Evolutionary conservation across 2,329 filamentous ascomycete species (phyloP).

Genomic region (Phoma sp.): DNA sequence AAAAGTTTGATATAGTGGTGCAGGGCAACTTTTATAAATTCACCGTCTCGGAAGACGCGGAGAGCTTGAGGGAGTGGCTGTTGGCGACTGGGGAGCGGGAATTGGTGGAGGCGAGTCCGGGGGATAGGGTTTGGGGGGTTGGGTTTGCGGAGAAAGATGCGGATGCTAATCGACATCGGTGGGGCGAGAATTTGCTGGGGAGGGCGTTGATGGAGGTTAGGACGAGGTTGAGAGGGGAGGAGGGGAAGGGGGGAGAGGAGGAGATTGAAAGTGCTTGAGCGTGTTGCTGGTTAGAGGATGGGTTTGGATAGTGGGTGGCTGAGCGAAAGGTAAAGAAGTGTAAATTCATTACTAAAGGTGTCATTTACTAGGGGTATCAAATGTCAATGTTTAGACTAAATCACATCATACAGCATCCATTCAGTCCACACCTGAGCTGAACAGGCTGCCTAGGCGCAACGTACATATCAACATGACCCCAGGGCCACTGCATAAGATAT

Average conservation of each 20-base stretch:
- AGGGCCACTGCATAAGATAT: conserved; percentile 21
- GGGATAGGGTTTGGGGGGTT: conserved; percentile 70
- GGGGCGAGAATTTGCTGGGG: conserved; percentile 71
- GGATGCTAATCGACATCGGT: conserved; percentile 54
- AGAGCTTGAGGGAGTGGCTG: conserved; percentile 56
- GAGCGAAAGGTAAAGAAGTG: not conserved
- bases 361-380: not conserved
- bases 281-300: not conserved
- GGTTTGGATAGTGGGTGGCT: not conserved
- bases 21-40: conserved; percentile 68
- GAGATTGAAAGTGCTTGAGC: not conserved
- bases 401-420: conserved; percentile 5
- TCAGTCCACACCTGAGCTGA: not conserved
- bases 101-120: conserved; percentile 61
- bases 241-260: conserved; percentile 2
- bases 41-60: conserved; percentile 50
- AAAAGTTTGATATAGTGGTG: conserved; percentile 62
- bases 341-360: not conserved
- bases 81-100: conserved; percentile 65
- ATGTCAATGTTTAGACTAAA: not conserved
- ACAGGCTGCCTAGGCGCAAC: conserved; percentile 9
- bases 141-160: conserved; percentile 64
- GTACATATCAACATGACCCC: conserved; percentile 14
- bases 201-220: conserved; percentile 67
- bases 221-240: conserved; percentile 56